These are phyloP conservation scores for Fomitopsis palustris DNA, from an alignment of 1,284 basidiomycete species.

Conservation along the genomic window DNA sequence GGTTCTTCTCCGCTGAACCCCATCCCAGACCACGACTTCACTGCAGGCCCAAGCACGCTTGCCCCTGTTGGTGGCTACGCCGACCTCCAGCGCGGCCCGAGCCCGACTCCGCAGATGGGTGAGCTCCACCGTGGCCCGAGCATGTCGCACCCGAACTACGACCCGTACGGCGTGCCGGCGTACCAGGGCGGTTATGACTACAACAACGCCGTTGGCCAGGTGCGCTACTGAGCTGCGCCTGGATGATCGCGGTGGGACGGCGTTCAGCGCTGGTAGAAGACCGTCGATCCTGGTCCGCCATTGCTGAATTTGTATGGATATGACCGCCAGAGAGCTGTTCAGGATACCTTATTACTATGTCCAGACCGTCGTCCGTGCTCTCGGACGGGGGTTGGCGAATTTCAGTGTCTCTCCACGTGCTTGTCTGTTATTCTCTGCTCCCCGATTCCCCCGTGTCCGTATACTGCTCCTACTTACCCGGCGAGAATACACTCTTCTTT, in stretches of 20 bases:
- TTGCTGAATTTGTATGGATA: constrained; percentile 18
- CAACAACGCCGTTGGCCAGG: constrained; percentile 17
- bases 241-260: constrained; percentile 2
- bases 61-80: constrained; percentile 76
- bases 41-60: constrained; percentile 54
- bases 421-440: constrained; percentile 2
- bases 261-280: constrained; percentile 3
- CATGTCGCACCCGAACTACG: constrained; percentile 38
- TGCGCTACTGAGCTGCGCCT: constrained; percentile 21
- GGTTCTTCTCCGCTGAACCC: constrained; percentile 30
- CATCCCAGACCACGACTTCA: constrained; percentile 79
- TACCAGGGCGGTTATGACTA: constrained; percentile 50
- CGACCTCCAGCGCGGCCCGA: constrained; percentile 67
- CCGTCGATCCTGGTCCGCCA: constrained; percentile 13
- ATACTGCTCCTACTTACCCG: not conserved
- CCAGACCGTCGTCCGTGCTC: not conserved
- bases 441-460: not conserved
- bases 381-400: not conserved
- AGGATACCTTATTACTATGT: constrained; percentile 21
- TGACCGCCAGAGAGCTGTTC: constrained; percentile 17
- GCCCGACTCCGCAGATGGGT: constrained; percentile 62
- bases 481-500: constrained; percentile 4
- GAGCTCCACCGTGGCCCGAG: constrained; percentile 47
- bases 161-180: constrained; percentile 50
- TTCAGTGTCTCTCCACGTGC: not conserved